A percentile compares a stretch with the other conserved stretches of the same genome.
Evolutionary conservation across 805 yeast genomes (phyloP).

Genomic region (Wickerhamomyces tratensis): DNA sequence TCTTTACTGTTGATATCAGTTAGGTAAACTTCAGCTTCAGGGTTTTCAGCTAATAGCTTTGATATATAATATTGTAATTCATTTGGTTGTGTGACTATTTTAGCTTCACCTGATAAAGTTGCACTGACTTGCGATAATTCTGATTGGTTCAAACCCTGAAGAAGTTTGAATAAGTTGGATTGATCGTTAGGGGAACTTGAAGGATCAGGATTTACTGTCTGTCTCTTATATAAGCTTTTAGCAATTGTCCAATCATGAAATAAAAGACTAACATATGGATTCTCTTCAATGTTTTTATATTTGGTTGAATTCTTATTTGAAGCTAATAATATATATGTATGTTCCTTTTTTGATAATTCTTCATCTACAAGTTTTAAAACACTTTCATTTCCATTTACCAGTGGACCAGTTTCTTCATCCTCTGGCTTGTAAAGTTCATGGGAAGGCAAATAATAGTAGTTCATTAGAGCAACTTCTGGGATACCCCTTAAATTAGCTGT

Average conservation of each 20-base stretch:
- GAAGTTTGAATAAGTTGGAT: constrained; percentile 43
- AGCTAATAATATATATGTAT: constrained; percentile 55
- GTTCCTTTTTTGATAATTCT: constrained; percentile 18
- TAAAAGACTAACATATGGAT: constrained; percentile 73
- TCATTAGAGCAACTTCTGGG: constrained; percentile 91
- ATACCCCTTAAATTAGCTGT: constrained; percentile 50
- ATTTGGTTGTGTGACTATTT: constrained; percentile 35
- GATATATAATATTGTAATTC: constrained; percentile 53
- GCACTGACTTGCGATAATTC: constrained; percentile 77
- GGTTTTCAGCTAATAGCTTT: constrained; percentile 50
- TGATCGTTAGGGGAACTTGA: constrained; percentile 17
- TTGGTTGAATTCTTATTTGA: constrained; percentile 67
- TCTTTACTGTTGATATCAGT: constrained; percentile 31
- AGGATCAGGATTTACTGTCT: no score
- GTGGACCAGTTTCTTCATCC: constrained; percentile 11
- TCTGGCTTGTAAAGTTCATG: constrained; percentile 20
- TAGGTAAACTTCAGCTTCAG: constrained; percentile 63
- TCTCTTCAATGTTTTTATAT: constrained; percentile 54
- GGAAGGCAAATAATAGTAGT: constrained; percentile 58
- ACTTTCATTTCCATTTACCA: constrained; percentile 19
- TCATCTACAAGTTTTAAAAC: no score
- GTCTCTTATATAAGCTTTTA: constrained; percentile 25
- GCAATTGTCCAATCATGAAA: constrained; percentile 89
- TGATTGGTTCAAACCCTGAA: constrained; percentile 69
- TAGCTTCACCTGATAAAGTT: constrained; percentile 67